These are phyloP conservation scores for Quercus wislizeni DNA, from an alignment of 306 rosid species.

Conservation along the genomic window DNA sequence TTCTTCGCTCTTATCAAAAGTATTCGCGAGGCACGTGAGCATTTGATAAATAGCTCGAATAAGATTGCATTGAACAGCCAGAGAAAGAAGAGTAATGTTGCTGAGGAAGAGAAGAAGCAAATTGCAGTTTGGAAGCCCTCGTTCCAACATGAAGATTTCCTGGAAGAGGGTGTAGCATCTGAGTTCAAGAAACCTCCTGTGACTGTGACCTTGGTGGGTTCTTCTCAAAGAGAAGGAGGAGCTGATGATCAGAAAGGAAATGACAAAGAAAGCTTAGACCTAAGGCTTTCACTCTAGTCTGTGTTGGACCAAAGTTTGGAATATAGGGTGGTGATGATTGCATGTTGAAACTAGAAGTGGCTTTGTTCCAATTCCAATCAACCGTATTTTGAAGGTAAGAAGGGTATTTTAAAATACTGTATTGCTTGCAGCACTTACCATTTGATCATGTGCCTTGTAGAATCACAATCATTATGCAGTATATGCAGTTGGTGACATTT, in stretches of 20 bases:
- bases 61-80: neutral
- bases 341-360: too few species aligned
- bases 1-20: conserved; percentile 49
- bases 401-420: too few species aligned
- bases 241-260: neutral
- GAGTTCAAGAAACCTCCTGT: neutral
- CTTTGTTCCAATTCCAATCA: too few species aligned
- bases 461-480: neutral
- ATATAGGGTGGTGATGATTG: too few species aligned
- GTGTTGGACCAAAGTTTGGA: neutral
- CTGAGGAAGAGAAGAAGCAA: neutral
- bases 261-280: conserved; percentile 30
- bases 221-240: neutral
- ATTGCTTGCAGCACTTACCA: too few species aligned
- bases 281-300: conserved; percentile 38
- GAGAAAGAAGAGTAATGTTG: neutral
- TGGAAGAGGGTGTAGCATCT: conserved; percentile 19
- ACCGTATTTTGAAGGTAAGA: too few species aligned
- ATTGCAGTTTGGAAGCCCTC: conserved; percentile 46
- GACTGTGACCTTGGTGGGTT: neutral
- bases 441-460: neutral
- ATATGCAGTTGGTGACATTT: neutral
- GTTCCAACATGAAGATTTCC: conserved; percentile 51
- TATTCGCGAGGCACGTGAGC: conserved; percentile 49
- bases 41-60: conserved; percentile 22